Base-by-base conservation (phyloP, 306 rosid species). In the Corylus americana region DNA sequence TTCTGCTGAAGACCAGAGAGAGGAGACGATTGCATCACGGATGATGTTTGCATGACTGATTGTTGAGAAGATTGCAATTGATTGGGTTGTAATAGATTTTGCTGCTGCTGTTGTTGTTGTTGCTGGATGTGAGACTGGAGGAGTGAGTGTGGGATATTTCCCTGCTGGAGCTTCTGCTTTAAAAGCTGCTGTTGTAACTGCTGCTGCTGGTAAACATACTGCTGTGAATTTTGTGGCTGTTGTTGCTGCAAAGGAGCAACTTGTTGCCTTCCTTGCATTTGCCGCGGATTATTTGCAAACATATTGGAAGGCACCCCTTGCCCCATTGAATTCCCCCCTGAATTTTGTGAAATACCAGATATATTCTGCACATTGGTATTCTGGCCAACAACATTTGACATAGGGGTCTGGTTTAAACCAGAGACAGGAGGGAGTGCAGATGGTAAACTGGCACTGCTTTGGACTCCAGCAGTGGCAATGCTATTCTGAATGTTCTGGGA, bases 11-110 rank as follows among this genome's bases (percentile, higher is more conserved):
- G 89, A 87, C 83, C 84, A 7, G 96, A 74, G 27, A 82, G 81
- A 87, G 92, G 84, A 37, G 94, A 74, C 8, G 90, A 35, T 69
- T 86, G 97, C 82, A 90, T 87, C 78, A 87, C 62, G 72, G 94
- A 79, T 58, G 92, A 84, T 77, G 94, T 80, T 89, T 89, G 93
- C 87, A 94, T 83, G 79, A 82, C 86, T 77, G 96, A 77, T 87
- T 91, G 97, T 88, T 89, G 97, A 55, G 98, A 88, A 71, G 94
- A 83, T 83, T 87, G 97, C 83, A 92, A 73, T 81, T 92, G 98
- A 79, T 78, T 86, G 55, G 94, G 84, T 78, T 90, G 97, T 53
- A 92, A 78, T 20, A 90, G 86, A 84, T 84, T 95, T 70, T 89
- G 98, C 76, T 83, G 90, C 59, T 84, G 97, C 35, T 87, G 94